Conservation (phyloP, 495 filamentous ascomycete species). For the Oleoguttula mirabilis region DNA sequence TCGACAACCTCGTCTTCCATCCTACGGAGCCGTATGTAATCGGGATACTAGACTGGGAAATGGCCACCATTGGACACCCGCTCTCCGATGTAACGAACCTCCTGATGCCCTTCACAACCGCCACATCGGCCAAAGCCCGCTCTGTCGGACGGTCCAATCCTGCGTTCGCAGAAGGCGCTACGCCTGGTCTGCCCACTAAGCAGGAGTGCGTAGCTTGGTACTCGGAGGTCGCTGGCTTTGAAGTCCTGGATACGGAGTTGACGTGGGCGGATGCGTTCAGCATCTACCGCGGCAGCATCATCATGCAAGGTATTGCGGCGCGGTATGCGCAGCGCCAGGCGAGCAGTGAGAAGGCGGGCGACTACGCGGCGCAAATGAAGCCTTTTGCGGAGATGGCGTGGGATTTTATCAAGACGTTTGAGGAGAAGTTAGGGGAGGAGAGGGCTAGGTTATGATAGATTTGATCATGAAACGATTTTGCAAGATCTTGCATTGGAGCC, state of each 20-base stretch:
- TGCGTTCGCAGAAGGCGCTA: slow-evolving; percentile 46
- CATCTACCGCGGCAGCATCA: slow-evolving; percentile 47
- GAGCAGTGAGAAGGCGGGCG: slow-evolving; percentile 66
- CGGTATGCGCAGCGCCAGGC: slow-evolving; percentile 76
- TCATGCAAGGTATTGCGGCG: slow-evolving; percentile 91
- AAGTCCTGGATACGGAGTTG: slow-evolving; percentile 40
- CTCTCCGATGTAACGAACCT: slow-evolving; percentile 78
- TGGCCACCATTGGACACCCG: slow-evolving; percentile 83
- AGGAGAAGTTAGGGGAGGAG: slow-evolving; percentile 17
- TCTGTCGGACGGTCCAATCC: slow-evolving; percentile 24
- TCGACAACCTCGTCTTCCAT: slow-evolving; percentile 93
- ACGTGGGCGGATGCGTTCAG: slow-evolving; percentile 46
- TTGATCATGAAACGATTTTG: background rate
- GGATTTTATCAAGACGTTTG: slow-evolving; percentile 46
- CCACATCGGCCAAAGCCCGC: slow-evolving; percentile 20
- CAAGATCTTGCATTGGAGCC: background rate
- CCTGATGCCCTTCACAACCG: slow-evolving; percentile 49
- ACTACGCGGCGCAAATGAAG: slow-evolving; percentile 53
- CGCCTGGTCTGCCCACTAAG: slow-evolving; percentile 61
- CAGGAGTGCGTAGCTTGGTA: slow-evolving; percentile 70
- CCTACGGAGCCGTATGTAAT: slow-evolving; percentile 78
- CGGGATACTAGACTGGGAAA: slow-evolving; percentile 71
- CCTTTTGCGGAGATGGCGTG: slow-evolving; percentile 66
- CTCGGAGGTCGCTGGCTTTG: slow-evolving; percentile 55
- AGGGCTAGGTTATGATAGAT: slow-evolving; percentile 39